Conservation (phyloP, 257 asterid species). For the Rhazya stricta region DNA sequence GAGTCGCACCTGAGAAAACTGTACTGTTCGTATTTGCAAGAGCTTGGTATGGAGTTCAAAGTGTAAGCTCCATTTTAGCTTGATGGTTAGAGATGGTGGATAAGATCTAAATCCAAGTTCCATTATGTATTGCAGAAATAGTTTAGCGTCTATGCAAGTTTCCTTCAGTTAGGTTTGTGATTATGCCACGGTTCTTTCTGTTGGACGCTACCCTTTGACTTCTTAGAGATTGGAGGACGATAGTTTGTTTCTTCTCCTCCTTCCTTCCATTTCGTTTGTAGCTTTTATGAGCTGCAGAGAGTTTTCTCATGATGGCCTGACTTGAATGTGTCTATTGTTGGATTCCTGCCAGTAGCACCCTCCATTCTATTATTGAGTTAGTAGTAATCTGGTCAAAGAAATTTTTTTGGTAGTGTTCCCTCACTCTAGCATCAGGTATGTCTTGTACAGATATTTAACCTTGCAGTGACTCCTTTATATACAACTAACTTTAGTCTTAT, state of each 20-base stretch:
- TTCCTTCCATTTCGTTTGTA: neutral
- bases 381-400: neutral
- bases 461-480: neutral
- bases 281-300: neutral
- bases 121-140: neutral
- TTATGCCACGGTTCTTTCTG: neutral
- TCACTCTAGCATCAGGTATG: neutral
- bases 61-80: conserved; percentile 36
- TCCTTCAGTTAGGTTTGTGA: neutral
- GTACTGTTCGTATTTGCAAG: conserved; percentile 46
- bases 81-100: neutral
- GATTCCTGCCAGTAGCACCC: neutral
- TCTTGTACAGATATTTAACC: neutral
- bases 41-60: conserved; percentile 58
- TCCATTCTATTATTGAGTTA: neutral
- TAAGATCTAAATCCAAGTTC: neutral
- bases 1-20: conserved; percentile 44
- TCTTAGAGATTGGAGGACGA: conserved; percentile 4
- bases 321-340: neutral
- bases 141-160: neutral
- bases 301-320: neutral
- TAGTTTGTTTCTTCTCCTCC: neutral
- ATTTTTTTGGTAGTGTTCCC: neutral
- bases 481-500: neutral
- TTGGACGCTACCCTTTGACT: neutral